phyloP scores from a whole-genome alignment of 345 rosid genomes.

The Punica granatum region DNA sequence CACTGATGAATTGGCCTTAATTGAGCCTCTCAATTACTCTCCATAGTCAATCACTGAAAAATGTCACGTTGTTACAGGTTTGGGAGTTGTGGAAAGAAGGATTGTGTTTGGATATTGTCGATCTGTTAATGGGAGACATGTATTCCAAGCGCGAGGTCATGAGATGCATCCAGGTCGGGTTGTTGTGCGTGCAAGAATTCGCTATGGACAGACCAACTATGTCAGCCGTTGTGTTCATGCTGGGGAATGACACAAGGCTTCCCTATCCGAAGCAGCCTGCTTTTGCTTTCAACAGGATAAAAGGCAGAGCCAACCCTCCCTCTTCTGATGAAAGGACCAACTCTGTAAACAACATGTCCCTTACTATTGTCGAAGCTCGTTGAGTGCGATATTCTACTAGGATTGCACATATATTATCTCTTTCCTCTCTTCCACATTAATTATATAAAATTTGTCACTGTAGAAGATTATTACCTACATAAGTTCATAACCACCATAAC shows the following conservation, averaged over 20 bases:
- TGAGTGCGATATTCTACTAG: no score
- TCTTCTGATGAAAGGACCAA: background rate
- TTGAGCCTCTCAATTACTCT: background rate
- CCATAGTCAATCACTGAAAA: background rate
- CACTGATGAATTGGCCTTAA: no score
- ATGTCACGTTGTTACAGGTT: constrained; percentile 18
- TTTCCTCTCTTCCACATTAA: no score
- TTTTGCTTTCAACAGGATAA: background rate
- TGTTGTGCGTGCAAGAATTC: background rate
- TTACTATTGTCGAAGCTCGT: background rate
- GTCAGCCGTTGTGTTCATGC: background rate
- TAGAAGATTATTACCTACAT: no score
- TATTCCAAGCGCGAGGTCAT: background rate
- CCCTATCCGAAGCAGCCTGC: background rate
- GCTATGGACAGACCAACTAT: background rate
- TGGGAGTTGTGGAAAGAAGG: constrained; percentile 51
- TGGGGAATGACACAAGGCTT: background rate
- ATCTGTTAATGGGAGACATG: background rate
- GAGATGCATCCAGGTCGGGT: background rate
- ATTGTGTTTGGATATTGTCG: constrained; percentile 24
- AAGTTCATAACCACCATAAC: no score
- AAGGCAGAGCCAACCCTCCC: background rate
- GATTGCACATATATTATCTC: no score
- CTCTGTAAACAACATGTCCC: background rate
- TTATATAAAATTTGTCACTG: no score